These are phyloP conservation scores for Tillandsia fasciculata DNA, from an alignment of 176 grass and related monocot genomes.

Conservation along the genomic window DNA sequence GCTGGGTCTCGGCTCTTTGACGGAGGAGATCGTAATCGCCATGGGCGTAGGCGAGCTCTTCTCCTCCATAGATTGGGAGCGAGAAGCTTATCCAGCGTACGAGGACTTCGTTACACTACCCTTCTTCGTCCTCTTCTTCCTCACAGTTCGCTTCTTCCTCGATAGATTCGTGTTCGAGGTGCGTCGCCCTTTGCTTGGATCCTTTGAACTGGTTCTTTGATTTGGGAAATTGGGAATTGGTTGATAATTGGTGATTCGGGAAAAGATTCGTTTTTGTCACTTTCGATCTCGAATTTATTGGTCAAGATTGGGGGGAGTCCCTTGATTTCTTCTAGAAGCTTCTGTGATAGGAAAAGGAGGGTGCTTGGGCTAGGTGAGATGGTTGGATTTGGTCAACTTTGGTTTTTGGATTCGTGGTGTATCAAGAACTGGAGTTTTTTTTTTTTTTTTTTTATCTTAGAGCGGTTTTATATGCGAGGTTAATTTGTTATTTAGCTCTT, in stretches of 20 bases:
- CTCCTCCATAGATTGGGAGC: slow-evolving; percentile 55
- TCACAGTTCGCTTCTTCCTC: slow-evolving; percentile 66
- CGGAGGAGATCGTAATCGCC: not conserved
- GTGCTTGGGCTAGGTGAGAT: not conserved
- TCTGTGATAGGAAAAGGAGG: not conserved
- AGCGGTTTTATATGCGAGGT: not conserved
- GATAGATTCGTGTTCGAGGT: slow-evolving; percentile 86
- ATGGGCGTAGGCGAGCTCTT: slow-evolving; percentile 38
- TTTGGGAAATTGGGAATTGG: not conserved
- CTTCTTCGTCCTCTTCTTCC: slow-evolving; percentile 78
- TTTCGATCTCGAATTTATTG: not conserved
- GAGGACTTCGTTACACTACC: slow-evolving; percentile 67
- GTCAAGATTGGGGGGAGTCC: not conserved
- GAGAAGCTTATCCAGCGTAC: slow-evolving; percentile 55
- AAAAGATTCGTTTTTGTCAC: not conserved
- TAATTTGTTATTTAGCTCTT: not conserved
- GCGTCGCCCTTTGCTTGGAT: not conserved
- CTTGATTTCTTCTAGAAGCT: not conserved
- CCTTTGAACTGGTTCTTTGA: not conserved
- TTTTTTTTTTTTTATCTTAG: not conserved
- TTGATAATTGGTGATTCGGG: not conserved
- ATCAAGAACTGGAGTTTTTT: not conserved
- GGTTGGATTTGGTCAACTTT: not conserved
- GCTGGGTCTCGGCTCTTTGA: not conserved
- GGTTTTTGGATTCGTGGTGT: not conserved